These are phyloP conservation scores for Fonsecaea erecta DNA, from an alignment of 2,329 filamentous ascomycete species.

Conservation along the genomic window DNA sequence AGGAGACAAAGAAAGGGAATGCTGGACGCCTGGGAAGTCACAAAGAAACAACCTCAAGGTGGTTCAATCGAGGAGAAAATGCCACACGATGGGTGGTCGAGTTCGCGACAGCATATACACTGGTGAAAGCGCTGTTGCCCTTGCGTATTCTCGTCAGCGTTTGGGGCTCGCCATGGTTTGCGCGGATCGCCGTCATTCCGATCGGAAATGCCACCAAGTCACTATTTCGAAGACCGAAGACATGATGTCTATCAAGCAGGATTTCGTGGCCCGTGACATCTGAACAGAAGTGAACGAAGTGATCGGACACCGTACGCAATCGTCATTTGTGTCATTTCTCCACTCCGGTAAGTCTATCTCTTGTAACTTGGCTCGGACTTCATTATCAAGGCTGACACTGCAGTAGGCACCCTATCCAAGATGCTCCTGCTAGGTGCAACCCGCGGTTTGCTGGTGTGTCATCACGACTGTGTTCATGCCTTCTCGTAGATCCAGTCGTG, in stretches of 20 bases:
- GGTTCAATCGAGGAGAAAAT: constrained; percentile 43
- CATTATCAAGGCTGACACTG: constrained; percentile 4
- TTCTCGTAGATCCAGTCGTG: constrained; percentile 99
- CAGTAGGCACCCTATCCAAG: background rate
- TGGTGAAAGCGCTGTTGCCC: constrained; percentile 85
- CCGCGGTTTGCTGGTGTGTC: background rate
- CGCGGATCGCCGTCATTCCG: constrained; percentile 64
- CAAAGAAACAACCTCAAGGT: constrained; percentile 13
- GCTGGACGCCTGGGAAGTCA: constrained; percentile 15
- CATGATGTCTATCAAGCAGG: background rate
- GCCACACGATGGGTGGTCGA: constrained; percentile 64
- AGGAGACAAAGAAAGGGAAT: constrained; percentile 40
- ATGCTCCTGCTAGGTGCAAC: background rate
- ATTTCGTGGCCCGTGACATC: no score
- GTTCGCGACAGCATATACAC: constrained; percentile 85
- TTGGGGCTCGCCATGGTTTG: constrained; percentile 93
- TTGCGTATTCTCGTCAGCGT: constrained; percentile 76
- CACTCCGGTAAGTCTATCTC: constrained; percentile 17
- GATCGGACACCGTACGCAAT: background rate
- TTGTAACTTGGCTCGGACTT: constrained; percentile 3
- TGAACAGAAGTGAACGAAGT: background rate
- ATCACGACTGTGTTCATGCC: constrained; percentile 48
- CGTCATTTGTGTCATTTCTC: constrained; percentile 9
- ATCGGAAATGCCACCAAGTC: constrained; percentile 47
- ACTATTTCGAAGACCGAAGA: constrained; percentile 43